Conservation (phyloP, 768 basidiomycete genomes). For the Ephemerocybe angulata region DNA sequence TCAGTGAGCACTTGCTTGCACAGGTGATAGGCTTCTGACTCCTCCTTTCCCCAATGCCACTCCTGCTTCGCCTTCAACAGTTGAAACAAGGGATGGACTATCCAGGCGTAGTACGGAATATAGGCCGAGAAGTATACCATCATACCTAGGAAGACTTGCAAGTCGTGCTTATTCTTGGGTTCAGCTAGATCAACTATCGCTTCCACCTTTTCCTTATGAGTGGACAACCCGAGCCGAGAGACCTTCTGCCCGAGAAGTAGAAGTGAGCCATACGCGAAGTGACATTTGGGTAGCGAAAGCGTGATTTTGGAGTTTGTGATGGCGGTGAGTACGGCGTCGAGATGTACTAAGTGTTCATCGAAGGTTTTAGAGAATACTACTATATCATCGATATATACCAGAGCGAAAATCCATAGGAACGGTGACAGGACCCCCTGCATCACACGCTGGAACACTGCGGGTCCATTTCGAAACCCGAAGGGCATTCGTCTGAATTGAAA, state of each 20-base stretch:
- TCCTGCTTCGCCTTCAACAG: slow-evolving; percentile 25
- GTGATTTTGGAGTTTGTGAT: slow-evolving; percentile 28
- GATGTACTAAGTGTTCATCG: slow-evolving; percentile 27
- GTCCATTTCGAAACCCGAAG: slow-evolving; percentile 34
- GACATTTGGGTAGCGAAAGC: slow-evolving; percentile 32
- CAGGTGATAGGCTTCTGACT: slow-evolving; percentile 25
- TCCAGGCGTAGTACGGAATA: no score
- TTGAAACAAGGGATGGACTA: slow-evolving; percentile 30
- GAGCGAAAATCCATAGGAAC: slow-evolving; percentile 35
- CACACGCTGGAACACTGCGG: no score
- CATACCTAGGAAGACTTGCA: no score
- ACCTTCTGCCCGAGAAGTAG: no score
- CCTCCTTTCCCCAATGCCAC: slow-evolving; percentile 20
- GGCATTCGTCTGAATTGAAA: slow-evolving; percentile 41
- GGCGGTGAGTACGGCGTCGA: slow-evolving; percentile 25
- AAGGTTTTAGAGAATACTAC: slow-evolving; percentile 27
- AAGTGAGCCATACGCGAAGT: slow-evolving; percentile 29
- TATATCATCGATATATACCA: slow-evolving; percentile 43
- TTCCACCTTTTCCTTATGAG: no score
- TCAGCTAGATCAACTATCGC: slow-evolving; percentile 27
- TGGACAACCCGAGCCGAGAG: no score
- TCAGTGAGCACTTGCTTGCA: slow-evolving; percentile 25
- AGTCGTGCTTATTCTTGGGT: slow-evolving; percentile 24
- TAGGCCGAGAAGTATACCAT: no score
- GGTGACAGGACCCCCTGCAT: slow-evolving; percentile 36